Evolutionary conservation across 345 rosid species (phyloP).

Genomic region (Pseudoturritis turrita): DNA sequence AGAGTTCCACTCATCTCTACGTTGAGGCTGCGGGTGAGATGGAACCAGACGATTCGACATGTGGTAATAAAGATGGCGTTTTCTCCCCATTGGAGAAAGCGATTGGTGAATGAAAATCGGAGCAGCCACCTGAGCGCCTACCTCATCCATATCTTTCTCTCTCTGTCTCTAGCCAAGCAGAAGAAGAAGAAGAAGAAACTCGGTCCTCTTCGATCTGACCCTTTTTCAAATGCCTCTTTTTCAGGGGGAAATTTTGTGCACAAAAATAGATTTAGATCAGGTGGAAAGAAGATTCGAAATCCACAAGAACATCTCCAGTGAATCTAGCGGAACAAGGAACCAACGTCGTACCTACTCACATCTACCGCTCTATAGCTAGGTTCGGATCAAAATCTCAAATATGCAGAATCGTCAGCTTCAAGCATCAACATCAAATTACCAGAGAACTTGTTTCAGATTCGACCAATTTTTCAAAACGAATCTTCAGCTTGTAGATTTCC

Average conservation of each 20-base stretch:
- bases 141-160: constrained; percentile 59
- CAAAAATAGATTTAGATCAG: background rate
- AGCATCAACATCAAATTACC: background rate
- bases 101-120: constrained; percentile 57
- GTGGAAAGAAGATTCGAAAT: background rate
- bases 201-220: background rate
- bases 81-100: constrained; percentile 51
- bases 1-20: constrained; percentile 61
- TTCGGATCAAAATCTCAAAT: background rate
- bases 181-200: background rate
- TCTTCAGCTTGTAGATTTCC: constrained; percentile 9
- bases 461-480: constrained; percentile 11
- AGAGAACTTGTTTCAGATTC: constrained; percentile 15
- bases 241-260: background rate
- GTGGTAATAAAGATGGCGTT: constrained; percentile 58
- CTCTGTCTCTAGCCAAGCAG: background rate
- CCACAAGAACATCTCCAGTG: background rate
- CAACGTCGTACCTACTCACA: constrained; percentile 2
- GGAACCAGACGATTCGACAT: constrained; percentile 15
- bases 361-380: constrained; percentile 9
- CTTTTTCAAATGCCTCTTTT: background rate
- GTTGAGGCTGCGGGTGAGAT: constrained; percentile 26
- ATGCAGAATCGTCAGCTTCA: constrained; percentile 8
- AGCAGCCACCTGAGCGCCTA: constrained; percentile 64
- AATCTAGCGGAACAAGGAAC: constrained; percentile 1